Percentiles rank a stretch among this genome's conserved stretches.
Conservation (phyloP, 805 yeast genomes). For the Zygosaccharomyces gambellarensis region DNA sequence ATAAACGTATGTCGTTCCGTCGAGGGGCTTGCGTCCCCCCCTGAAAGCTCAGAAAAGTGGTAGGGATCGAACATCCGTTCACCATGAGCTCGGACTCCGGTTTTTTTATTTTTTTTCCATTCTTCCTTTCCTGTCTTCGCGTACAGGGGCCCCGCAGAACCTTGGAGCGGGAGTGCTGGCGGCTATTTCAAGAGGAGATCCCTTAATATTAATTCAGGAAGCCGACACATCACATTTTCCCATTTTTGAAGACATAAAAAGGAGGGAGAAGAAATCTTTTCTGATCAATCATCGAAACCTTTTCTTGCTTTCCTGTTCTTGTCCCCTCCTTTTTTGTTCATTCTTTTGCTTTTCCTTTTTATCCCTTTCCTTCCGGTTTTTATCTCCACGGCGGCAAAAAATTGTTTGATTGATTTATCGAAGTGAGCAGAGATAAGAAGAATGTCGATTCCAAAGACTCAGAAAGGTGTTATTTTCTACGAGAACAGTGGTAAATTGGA, state of each 20-base stretch:
- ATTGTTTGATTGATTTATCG: background rate
- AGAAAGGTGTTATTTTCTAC: conserved; percentile 68
- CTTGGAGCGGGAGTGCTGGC: background rate
- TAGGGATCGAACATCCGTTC: background rate
- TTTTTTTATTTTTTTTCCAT: background rate
- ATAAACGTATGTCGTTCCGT: too few species aligned
- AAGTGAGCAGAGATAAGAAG: background rate
- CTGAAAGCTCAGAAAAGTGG: too few species aligned
- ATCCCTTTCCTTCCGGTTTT: too few species aligned
- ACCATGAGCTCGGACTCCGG: background rate
- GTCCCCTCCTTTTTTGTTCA: background rate
- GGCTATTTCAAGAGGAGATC: background rate
- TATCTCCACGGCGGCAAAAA: too few species aligned
- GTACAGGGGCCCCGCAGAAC: background rate
- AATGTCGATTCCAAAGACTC: conserved; percentile 51
- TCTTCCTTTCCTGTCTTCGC: background rate
- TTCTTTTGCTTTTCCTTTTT: too few species aligned
- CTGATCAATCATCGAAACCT: background rate
- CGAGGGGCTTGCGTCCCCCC: too few species aligned
- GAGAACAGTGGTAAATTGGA: conserved; percentile 57
- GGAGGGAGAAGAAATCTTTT: background rate
- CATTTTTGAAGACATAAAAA: background rate
- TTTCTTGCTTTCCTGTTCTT: too few species aligned
- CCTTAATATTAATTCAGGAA: too few species aligned
- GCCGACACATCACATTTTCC: background rate